A percentile compares a stretch with the other conserved stretches of the same genome.
Conservation (phyloP, 164 flowering plant genomes). For the Tetracentron sinense region DNA sequence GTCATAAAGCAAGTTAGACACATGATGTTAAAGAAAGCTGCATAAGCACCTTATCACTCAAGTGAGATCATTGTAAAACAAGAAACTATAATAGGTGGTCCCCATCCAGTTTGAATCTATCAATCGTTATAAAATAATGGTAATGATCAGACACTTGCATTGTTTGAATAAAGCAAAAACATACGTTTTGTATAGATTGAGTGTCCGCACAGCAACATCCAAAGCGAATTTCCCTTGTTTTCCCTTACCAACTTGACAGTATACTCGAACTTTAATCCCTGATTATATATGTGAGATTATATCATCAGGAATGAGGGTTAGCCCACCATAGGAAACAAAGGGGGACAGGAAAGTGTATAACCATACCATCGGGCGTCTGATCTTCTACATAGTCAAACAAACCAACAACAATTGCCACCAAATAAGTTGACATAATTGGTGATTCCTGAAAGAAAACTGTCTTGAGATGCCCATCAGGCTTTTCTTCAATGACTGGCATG, state of each 20-base stretch:
- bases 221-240: constrained; percentile 91
- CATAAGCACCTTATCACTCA: neutral
- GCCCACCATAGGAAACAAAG: neutral
- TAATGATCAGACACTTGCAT: neutral
- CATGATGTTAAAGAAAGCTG: neutral
- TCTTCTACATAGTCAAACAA: constrained; percentile 91
- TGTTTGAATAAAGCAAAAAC: constrained; percentile 2
- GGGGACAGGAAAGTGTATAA: neutral
- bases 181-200: constrained; percentile 76
- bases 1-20: constrained; percentile 7
- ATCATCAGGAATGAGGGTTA: neutral
- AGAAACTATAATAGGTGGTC: neutral
- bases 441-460: constrained; percentile 73
- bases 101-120: neutral
- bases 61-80: neutral
- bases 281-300: constrained; percentile 8
- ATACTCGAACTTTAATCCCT: constrained; percentile 88
- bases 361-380: constrained; percentile 75
- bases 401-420: constrained; percentile 93
- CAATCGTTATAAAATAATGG: neutral
- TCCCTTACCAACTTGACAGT: constrained; percentile 80
- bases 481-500: constrained; percentile 82
- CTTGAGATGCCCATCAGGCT: constrained; percentile 54
- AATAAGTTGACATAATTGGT: constrained; percentile 95
- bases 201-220: constrained; percentile 85